Evolutionary conservation across 352 stramenopile species (phyloP).

Genomic region (Globisporangium spiculum): DNA sequence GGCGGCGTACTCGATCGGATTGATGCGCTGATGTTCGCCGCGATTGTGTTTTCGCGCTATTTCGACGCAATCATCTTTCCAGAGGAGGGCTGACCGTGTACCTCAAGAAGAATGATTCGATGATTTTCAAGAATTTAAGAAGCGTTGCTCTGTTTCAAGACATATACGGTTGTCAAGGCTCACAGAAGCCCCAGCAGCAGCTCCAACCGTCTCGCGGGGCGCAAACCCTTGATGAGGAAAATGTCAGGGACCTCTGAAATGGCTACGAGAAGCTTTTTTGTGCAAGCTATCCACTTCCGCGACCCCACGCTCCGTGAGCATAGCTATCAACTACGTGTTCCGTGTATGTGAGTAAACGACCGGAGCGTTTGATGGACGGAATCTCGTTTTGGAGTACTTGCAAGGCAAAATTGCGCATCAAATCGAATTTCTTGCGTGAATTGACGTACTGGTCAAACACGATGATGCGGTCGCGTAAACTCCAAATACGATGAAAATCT

Average conservation of each 20-base stretch:
- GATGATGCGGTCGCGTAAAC: too few species aligned
- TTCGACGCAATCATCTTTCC: constrained; percentile 19
- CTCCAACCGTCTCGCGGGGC: neutral
- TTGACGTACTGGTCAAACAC: too few species aligned
- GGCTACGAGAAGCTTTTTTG: neutral
- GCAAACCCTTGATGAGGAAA: neutral
- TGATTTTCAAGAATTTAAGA: neutral
- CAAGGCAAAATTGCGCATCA: too few species aligned
- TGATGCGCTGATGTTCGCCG: constrained; percentile 89
- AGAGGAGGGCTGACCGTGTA: neutral
- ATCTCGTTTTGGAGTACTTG: too few species aligned
- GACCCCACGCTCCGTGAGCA: neutral
- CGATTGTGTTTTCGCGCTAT: constrained; percentile 45
- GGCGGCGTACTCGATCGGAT: constrained; percentile 90
- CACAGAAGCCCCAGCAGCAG: neutral
- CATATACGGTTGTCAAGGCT: neutral
- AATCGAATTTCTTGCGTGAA: too few species aligned
- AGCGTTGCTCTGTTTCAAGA: neutral
- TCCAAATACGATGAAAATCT: too few species aligned
- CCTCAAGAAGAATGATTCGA: neutral
- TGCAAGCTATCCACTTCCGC: neutral
- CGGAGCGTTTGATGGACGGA: neutral
- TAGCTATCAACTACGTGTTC: neutral
- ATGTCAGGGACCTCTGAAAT: neutral
- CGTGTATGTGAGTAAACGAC: neutral